phyloP scores from a whole-genome alignment of 2,329 filamentous ascomycete species.

The Penicillium fuscoglaucum region DNA sequence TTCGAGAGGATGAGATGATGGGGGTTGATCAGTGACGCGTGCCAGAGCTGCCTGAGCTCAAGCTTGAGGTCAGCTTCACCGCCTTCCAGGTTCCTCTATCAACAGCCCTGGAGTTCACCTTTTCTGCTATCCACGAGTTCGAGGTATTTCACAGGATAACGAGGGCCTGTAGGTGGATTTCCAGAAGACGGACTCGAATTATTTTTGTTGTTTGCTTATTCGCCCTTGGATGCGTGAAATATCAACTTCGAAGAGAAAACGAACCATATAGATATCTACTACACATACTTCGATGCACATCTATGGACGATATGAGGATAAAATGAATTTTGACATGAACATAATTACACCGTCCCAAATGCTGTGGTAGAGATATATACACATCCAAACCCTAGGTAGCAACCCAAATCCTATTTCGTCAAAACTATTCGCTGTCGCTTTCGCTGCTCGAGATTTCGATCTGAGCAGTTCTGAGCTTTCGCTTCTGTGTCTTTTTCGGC shows the following conservation, averaged over 20 bases:
- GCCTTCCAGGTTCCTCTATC: constrained; percentile 26
- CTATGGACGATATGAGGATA: constrained; percentile 1
- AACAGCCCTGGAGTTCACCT: not conserved
- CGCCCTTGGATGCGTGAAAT: not conserved
- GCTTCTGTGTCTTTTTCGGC: constrained; percentile 30
- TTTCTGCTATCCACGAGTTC: not conserved
- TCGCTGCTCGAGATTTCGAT: constrained; percentile 31
- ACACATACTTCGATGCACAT: not conserved
- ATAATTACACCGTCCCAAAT: constrained; percentile 15
- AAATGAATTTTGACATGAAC: constrained; percentile 13
- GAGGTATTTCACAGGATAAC: not conserved
- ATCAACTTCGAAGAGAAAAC: not conserved
- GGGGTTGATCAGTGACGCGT: constrained; percentile 34
- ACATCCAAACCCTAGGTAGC: constrained; percentile 8
- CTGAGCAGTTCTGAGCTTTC: constrained; percentile 24
- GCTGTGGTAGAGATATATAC: constrained; percentile 21
- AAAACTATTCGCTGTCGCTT: constrained; percentile 26
- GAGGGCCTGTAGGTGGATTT: no score
- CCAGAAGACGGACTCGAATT: no score
- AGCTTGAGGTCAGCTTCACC: constrained; percentile 40
- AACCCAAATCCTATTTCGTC: not conserved
- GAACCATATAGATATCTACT: not conserved
- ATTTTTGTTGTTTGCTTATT: not conserved
- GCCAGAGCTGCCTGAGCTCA: constrained; percentile 41
- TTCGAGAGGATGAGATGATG: constrained; percentile 20